Conservation (phyloP, 352 stramenopile genomes). For the Vaucheria bursata region DNA sequence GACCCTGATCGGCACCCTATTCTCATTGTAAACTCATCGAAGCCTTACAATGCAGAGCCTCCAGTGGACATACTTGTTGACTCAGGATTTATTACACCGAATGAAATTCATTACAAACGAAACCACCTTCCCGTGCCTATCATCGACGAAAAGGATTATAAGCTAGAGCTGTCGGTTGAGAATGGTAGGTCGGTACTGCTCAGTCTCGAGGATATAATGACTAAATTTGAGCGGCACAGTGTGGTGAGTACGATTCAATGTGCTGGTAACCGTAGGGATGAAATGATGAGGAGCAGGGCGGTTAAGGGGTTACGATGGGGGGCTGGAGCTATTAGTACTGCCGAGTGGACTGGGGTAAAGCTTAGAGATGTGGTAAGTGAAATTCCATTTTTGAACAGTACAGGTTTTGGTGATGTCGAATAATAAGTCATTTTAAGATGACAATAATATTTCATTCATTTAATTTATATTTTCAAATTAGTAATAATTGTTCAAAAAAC, state of each 20-base stretch:
- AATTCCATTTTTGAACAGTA: not conserved
- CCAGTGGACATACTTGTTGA: slow-evolving; percentile 77
- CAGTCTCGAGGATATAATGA: slow-evolving; percentile 79
- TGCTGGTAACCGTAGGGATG: slow-evolving; percentile 80
- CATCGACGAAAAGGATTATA: slow-evolving; percentile 62
- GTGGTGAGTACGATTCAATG: slow-evolving; percentile 91
- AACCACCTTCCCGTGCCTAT: slow-evolving; percentile 93
- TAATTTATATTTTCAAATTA: too few species aligned
- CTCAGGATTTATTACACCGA: slow-evolving; percentile 83
- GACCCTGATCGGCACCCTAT: slow-evolving; percentile 76
- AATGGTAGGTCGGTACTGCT: slow-evolving; percentile 47
- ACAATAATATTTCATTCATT: too few species aligned
- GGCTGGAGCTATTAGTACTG: slow-evolving; percentile 78
- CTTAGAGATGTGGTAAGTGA: slow-evolving; percentile 77
- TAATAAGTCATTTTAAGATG: too few species aligned
- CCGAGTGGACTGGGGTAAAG: slow-evolving; percentile 83
- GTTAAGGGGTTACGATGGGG: slow-evolving; percentile 59
- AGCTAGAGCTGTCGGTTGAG: slow-evolving; percentile 40
- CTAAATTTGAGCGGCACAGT: slow-evolving; percentile 70
- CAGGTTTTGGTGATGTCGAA: too few species aligned
- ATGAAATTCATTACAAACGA: slow-evolving; percentile 90
- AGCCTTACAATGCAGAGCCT: slow-evolving; percentile 80
- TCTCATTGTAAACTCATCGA: slow-evolving; percentile 80
- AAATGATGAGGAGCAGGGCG: slow-evolving; percentile 33
- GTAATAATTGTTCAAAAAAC: too few species aligned